phyloP scores from a whole-genome alignment of 2,329 filamentous ascomycete species.

The Talaromyces marneffei region DNA sequence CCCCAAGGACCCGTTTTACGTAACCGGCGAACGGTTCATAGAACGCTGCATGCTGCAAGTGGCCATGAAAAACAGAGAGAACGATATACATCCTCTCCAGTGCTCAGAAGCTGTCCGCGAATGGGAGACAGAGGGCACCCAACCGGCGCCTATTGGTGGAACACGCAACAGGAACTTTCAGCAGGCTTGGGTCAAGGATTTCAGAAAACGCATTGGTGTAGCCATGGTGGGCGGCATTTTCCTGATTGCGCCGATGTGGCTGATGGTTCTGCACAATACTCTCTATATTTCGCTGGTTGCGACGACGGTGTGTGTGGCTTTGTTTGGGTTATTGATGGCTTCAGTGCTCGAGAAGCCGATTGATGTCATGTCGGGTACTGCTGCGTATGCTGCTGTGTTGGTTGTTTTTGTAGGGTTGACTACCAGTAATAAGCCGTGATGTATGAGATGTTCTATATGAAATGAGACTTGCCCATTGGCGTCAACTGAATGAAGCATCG shows the following conservation, averaged over 20 bases:
- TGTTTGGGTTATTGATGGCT: neutral
- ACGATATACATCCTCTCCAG: neutral
- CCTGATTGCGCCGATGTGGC: neutral
- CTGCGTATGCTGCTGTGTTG: neutral
- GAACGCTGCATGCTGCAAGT: neutral
- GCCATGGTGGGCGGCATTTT: neutral
- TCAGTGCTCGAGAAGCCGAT: neutral
- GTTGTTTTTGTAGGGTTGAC: neutral
- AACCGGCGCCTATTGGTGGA: neutral
- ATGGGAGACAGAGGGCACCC: neutral
- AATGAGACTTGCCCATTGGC: neutral
- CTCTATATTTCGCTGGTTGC: neutral
- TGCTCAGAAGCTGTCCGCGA: neutral
- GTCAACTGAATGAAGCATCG: neutral
- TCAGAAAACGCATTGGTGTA: neutral
- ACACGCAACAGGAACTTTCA: neutral
- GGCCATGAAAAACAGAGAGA: neutral
- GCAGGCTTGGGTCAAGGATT: neutral
- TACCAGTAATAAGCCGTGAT: neutral
- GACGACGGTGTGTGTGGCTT: neutral
- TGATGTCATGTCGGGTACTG: neutral
- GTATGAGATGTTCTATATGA: neutral
- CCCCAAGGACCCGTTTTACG: neutral
- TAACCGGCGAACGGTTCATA: neutral
- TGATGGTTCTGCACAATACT: neutral